phyloP scores from a whole-genome alignment of 208 protist species.

The Ichthyophonus hoferi region DNA sequence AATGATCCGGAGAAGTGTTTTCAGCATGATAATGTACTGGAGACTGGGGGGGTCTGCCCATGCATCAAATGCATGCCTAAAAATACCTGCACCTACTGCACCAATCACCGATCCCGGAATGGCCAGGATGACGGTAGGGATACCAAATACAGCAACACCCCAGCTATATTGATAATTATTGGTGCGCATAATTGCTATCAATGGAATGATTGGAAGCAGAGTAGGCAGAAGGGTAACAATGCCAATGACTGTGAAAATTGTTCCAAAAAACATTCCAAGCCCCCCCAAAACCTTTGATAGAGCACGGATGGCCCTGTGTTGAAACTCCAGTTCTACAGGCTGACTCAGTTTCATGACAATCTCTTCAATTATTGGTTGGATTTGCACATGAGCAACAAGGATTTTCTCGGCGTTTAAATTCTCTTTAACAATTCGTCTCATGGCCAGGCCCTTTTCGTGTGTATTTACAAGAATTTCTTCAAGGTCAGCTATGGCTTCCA shows the following conservation, averaged over 20 bases:
- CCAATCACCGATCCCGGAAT: background rate
- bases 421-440: background rate
- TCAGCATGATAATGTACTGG: slow-evolving; percentile 11
- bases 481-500: background rate
- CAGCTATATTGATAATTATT: background rate
- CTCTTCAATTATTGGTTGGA: background rate
- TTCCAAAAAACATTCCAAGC: background rate
- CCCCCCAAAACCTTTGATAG: background rate
- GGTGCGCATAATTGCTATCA: background rate
- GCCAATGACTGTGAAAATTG: background rate
- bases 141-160: background rate
- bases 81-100: background rate
- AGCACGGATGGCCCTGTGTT: background rate
- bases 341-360: slow-evolving; percentile 7
- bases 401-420: background rate
- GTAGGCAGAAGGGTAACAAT: background rate
- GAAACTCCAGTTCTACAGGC: slow-evolving; percentile 1
- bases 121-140: background rate
- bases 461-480: slow-evolving; percentile 1
- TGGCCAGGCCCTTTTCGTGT: background rate
- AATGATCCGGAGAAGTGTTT: background rate
- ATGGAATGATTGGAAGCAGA: background rate
- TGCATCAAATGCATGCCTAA: background rate
- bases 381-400: background rate
- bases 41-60: background rate